Evolutionary conservation across 106 monocot genomes (phyloP).

Genomic region (Dendrobium catenatum): DNA sequence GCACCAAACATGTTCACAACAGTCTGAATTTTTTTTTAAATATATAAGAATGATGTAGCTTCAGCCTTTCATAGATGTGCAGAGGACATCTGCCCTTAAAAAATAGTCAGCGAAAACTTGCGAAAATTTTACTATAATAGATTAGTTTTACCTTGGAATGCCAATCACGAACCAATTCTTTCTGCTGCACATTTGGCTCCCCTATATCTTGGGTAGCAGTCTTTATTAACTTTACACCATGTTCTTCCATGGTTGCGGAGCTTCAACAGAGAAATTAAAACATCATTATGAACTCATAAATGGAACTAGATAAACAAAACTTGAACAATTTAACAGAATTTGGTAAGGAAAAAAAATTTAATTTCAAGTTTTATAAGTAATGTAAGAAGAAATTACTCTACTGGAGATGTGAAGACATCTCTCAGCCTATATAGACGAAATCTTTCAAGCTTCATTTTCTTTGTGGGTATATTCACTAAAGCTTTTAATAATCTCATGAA

Average conservation of each 20-base stretch:
- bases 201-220: slow-evolving; percentile 5
- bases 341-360: too few relatives aligned
- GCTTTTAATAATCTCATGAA: too few relatives aligned
- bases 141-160: slow-evolving; percentile 19
- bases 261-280: not conserved
- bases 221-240: not conserved
- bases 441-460: too few relatives aligned
- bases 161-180: slow-evolving; percentile 6
- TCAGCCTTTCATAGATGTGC: not conserved
- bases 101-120: not conserved
- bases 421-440: too few relatives aligned
- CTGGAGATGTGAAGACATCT: too few relatives aligned
- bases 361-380: too few relatives aligned
- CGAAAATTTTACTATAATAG: not conserved
- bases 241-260: not conserved
- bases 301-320: not conserved
- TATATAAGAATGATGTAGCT: too few relatives aligned
- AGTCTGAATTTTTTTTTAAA: too few relatives aligned
- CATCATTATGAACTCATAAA: not conserved
- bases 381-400: too few relatives aligned
- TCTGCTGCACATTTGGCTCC: slow-evolving; percentile 5
- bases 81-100: not conserved
- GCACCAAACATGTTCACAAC: too few relatives aligned
- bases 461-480: too few relatives aligned
- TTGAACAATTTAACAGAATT: too few relatives aligned